Evolutionary conservation across 495 filamentous ascomycete species (phyloP).

Genomic region (Penicillium pancosmium): DNA sequence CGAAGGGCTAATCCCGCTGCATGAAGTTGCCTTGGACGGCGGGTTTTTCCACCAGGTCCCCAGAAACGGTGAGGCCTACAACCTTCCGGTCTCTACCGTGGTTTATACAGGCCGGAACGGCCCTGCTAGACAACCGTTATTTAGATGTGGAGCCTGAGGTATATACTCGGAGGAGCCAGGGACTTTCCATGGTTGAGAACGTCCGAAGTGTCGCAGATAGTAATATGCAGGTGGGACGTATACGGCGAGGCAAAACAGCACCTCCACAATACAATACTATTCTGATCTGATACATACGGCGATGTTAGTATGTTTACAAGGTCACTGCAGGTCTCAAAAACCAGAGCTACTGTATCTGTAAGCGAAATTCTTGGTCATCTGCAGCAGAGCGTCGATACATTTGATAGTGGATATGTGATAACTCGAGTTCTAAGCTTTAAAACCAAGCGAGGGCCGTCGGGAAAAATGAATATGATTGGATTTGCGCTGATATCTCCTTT

Average conservation of each 20-base stretch:
- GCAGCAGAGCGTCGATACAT: neutral
- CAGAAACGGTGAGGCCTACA: conserved; percentile 5
- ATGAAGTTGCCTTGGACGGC: conserved; percentile 4
- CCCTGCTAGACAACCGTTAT: conserved; percentile 32
- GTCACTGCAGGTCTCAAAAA: conserved; percentile 14
- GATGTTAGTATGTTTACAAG: neutral
- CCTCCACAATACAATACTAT: conserved; percentile 9
- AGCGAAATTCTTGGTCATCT: neutral
- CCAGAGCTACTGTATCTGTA: neutral
- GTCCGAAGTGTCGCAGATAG: conserved; percentile 10
- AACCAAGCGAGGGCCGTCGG: no score
- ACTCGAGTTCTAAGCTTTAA: no score
- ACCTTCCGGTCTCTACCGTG: conserved; percentile 18
- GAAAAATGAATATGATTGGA: no score
- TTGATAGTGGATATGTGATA: no score
- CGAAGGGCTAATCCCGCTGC: neutral
- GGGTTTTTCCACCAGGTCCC: neutral
- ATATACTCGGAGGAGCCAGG: conserved; percentile 12
- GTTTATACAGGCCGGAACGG: conserved; percentile 28
- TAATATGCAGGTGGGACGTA: conserved; percentile 10
- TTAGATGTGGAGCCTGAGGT: conserved; percentile 25
- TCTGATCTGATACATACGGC: conserved; percentile 10
- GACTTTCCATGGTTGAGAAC: conserved; percentile 21
- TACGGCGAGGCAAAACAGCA: conserved; percentile 3
- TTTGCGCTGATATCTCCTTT: no score